These are phyloP conservation scores for Saccharomycopsis sp. DNA, from an alignment of 805 yeast species.

Conservation along the genomic window DNA sequence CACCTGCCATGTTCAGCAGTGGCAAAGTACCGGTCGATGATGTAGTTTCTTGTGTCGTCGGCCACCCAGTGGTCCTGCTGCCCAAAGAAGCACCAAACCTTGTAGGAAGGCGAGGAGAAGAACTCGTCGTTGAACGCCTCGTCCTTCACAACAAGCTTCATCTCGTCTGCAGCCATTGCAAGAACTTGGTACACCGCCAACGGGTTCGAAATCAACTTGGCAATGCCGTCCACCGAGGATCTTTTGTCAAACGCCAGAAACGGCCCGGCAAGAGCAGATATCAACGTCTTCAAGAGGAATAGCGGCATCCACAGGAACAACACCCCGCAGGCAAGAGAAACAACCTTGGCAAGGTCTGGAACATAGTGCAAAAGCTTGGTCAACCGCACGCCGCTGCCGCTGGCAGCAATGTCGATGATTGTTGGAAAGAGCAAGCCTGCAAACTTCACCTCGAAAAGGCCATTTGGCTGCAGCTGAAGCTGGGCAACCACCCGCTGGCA, in stretches of 20 bases:
- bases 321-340: conserved; percentile 27
- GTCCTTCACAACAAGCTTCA: conserved; percentile 41
- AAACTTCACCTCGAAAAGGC: conserved; percentile 27
- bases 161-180: conserved; percentile 51
- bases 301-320: conserved; percentile 8
- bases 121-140: conserved; percentile 43
- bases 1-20: too few species aligned
- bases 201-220: conserved; percentile 33
- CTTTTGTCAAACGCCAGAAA: background rate
- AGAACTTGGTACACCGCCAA: conserved; percentile 45
- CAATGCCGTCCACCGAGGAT: conserved; percentile 33
- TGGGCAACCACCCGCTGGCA: conserved; percentile 41
- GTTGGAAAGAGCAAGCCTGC: conserved; percentile 67
- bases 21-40: conserved; percentile 6
- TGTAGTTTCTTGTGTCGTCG: conserved; percentile 34
- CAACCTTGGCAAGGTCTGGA: conserved; percentile 26
- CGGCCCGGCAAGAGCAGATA: conserved; percentile 2
- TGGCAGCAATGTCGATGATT: conserved; percentile 46
- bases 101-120: conserved; percentile 27
- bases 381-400: conserved; percentile 33
- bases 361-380: conserved; percentile 22
- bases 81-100: conserved; percentile 51
- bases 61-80: conserved; percentile 60
- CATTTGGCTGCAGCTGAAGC: conserved; percentile 20
- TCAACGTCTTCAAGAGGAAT: background rate